These are phyloP conservation scores for Stachybotrys elegans DNA, from an alignment of 2,329 filamentous ascomycete genomes.

Conservation along the genomic window DNA sequence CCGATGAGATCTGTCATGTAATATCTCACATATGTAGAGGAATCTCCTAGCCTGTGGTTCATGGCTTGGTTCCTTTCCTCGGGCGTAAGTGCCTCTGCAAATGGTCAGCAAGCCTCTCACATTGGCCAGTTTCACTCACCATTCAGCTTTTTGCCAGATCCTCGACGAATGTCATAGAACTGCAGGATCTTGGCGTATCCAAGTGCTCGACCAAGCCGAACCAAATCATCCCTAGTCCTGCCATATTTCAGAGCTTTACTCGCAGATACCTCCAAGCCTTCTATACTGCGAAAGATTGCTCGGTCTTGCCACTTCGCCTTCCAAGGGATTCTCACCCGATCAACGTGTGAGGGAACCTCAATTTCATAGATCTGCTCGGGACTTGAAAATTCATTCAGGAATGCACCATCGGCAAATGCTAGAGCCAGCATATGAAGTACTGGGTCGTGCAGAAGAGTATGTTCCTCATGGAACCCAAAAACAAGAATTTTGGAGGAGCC, in stretches of 20 bases:
- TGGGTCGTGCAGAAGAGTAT: not conserved
- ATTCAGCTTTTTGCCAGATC: not conserved
- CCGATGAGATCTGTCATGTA: not conserved
- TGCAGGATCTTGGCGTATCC: not conserved
- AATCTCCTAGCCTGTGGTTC: not conserved
- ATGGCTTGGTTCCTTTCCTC: not conserved
- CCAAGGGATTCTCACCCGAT: not conserved
- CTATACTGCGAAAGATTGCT: not conserved
- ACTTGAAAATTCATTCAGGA: not conserved
- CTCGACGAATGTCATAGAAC: not conserved
- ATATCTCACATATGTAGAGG: not conserved
- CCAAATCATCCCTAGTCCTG: not conserved
- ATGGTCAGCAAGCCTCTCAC: not conserved
- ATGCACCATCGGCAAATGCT: not conserved
- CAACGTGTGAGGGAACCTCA: not conserved
- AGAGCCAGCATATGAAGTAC: not conserved
- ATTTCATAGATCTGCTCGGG: conserved; percentile 1
- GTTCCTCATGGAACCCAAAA: not conserved
- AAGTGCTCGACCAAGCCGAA: not conserved
- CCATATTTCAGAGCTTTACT: not conserved
- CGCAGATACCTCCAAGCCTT: not conserved
- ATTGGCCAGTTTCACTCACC: not conserved
- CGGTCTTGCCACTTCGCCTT: not conserved
- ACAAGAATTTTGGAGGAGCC: conserved; percentile 14
- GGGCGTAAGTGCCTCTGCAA: not conserved